These are phyloP conservation scores for Cytospora schulzeri DNA, from an alignment of 2,329 filamentous ascomycete genomes.

Conservation along the genomic window DNA sequence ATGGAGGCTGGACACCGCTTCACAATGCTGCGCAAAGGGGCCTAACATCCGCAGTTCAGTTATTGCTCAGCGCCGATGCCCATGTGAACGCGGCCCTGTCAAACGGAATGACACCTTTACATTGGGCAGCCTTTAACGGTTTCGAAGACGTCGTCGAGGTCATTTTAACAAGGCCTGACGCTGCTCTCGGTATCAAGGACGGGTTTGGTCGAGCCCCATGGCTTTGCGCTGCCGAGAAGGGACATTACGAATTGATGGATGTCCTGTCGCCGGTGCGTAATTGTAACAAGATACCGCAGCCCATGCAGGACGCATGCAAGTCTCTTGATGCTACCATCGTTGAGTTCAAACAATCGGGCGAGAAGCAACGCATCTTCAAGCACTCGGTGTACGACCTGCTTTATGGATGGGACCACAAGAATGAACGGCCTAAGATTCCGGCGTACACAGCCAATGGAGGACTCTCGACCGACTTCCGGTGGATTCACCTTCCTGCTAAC, in stretches of 20 bases:
- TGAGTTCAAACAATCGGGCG: constrained; percentile 49
- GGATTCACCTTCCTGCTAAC: constrained; percentile 57
- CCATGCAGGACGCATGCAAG: constrained; percentile 48
- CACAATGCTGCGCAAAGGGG: constrained; percentile 46
- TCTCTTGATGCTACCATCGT: constrained; percentile 55
- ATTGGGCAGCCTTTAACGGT: constrained; percentile 56
- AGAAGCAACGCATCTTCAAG: constrained; percentile 48
- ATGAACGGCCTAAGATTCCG: constrained; percentile 48
- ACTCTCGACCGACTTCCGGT: constrained; percentile 47
- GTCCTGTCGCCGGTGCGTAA: constrained; percentile 41
- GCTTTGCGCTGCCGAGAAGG: constrained; percentile 45
- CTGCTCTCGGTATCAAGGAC: constrained; percentile 40
- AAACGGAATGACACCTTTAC: constrained; percentile 56
- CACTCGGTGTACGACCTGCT: constrained; percentile 53
- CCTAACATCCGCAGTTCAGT: constrained; percentile 35
- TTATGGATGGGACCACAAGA: constrained; percentile 51
- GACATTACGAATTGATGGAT: constrained; percentile 41
- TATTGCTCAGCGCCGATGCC: constrained; percentile 47
- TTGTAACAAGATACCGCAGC: constrained; percentile 38
- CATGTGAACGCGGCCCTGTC: constrained; percentile 49
- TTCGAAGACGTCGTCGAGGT: constrained; percentile 46
- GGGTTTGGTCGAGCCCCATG: constrained; percentile 44
- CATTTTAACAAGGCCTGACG: constrained; percentile 41
- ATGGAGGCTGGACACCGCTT: constrained; percentile 45
- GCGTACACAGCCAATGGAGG: constrained; percentile 47